Conservation (phyloP, 2,329 filamentous ascomycete genomes). For the Fusarium tuaranense region DNA sequence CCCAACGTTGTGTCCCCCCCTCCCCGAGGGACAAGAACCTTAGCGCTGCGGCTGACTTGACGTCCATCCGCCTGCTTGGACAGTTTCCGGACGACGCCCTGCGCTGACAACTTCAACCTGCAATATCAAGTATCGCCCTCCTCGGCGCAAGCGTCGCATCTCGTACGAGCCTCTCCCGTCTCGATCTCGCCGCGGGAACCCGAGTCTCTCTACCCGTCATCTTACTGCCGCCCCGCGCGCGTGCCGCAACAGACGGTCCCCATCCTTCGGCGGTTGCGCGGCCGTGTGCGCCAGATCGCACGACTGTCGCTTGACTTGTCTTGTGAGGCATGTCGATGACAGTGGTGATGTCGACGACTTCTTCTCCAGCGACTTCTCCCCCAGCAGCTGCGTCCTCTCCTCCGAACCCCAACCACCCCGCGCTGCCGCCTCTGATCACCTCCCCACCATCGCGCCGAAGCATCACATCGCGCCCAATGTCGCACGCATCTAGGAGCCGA, state of each 20-base stretch:
- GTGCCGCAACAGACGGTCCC: constrained; percentile 26
- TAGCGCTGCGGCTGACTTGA: constrained; percentile 45
- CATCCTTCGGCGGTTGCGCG: constrained; percentile 43
- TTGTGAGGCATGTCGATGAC: constrained; percentile 53
- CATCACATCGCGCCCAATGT: constrained; percentile 73
- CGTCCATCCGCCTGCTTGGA: constrained; percentile 30
- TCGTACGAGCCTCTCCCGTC: constrained; percentile 10
- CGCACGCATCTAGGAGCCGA: constrained; percentile 83
- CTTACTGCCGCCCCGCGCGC: constrained; percentile 36
- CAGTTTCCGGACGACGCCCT: constrained; percentile 26
- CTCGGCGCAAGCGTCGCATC: constrained; percentile 28
- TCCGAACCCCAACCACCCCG: constrained; percentile 64
- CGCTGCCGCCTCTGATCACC: constrained; percentile 68
- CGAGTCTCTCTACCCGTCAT: constrained; percentile 30
- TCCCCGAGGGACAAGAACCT: constrained; percentile 24
- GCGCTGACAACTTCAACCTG: constrained; percentile 19
- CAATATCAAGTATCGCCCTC: constrained; percentile 17
- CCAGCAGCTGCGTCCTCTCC: constrained; percentile 58
- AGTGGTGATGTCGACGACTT: constrained; percentile 68
- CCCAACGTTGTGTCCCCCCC: background rate
- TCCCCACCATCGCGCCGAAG: constrained; percentile 69
- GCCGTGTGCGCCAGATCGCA: constrained; percentile 47
- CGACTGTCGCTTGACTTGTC: constrained; percentile 41
- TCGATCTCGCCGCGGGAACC: constrained; percentile 26
- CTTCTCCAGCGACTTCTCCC: constrained; percentile 66